A percentile compares a stretch with the other conserved stretches of the same genome.
Conservation (phyloP, 176 grass and related monocot species). For the sorghum (Sorghum bicolor) region Sorghum_bicolor_NCBIv3 NC_012875.2:53865501-53866000, state of each 20-base stretch:
- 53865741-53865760: constrained; percentile 69
- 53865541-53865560: neutral
- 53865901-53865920: constrained; percentile 1
- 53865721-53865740: constrained; percentile 7
- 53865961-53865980: constrained; percentile 74
- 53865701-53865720: constrained; percentile 62
- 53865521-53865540: neutral
- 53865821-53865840: constrained; percentile 83
- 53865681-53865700: constrained; percentile 72
- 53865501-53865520: neutral
- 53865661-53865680: constrained; percentile 94
- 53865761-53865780: constrained; percentile 75
- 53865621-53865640: neutral
- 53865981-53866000: constrained; percentile 53
- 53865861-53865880: constrained; percentile 15
- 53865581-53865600: neutral
- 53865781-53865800: constrained; percentile 82
- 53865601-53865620: neutral
- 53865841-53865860: constrained; percentile 83
- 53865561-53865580: neutral
- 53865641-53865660: neutral
- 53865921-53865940: neutral
- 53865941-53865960: constrained; percentile 41
- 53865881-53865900: constrained; percentile 29
- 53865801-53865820: constrained; percentile 79